These are phyloP conservation scores for Phytophthora tentaculata DNA, from an alignment of 352 stramenopile genomes.

Conservation along the genomic window DNA sequence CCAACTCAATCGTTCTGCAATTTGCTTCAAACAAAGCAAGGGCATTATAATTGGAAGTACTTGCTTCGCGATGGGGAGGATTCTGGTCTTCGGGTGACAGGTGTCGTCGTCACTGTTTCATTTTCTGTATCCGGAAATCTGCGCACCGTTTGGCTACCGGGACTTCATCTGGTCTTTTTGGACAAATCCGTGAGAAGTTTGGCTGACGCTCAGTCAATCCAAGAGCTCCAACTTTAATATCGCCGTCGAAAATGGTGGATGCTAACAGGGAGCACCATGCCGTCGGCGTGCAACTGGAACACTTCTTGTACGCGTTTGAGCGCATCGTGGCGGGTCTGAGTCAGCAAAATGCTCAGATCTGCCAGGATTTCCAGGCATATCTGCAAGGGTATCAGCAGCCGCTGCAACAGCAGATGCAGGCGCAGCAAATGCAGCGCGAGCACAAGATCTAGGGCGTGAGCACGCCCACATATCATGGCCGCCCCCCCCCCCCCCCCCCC, in stretches of 20 bases:
- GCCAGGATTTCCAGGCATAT: background rate
- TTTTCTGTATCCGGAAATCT: background rate
- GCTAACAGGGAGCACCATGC: background rate
- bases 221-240: background rate
- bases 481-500: no score
- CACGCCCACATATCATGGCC: constrained; percentile 7
- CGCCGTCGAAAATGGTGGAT: background rate
- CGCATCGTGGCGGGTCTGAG: background rate
- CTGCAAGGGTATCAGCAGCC: background rate
- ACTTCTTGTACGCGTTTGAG: background rate
- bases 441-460: constrained; percentile 8
- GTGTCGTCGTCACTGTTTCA: background rate
- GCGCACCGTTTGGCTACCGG: background rate
- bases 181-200: background rate
- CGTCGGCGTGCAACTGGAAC: background rate
- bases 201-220: background rate
- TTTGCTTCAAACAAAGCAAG: background rate
- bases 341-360: background rate
- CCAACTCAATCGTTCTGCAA: background rate
- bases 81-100: background rate
- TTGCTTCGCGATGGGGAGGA: background rate
- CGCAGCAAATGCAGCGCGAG: constrained; percentile 1
- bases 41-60: constrained; percentile 5
- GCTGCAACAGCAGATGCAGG: constrained; percentile 7
- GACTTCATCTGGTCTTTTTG: background rate